Evolutionary conservation across 2,329 filamentous ascomycete genomes (phyloP), one percentile per base, ranked within the genome.

Genomic region (Diaporthe eres): DNA sequence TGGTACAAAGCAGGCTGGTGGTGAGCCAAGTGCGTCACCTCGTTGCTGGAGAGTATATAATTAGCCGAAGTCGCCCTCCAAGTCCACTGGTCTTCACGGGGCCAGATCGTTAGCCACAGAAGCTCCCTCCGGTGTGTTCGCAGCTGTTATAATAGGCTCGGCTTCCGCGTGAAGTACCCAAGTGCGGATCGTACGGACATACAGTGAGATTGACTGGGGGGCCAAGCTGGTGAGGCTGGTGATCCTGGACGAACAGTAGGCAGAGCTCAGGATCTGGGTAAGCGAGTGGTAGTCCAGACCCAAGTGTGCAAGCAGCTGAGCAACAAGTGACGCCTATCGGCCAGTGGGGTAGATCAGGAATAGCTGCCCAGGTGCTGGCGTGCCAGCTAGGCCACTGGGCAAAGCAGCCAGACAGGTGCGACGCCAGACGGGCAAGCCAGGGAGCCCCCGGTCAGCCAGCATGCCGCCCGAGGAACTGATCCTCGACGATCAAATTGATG

Each of bases 201-300:
- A 73, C 58, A 57, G 37, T 34, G 61, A n/a, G 25, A 47, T 31
- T 73, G 58, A n/a, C 19, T 73, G 10, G 58, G 49, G 12, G 28
- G 65, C 17, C 58, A 73, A 63, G 57, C 71, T 44, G 71, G 34
- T 37, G 58, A 55, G 15, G 58, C 37, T 61, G 58, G 58, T 72
- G 44, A 73, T 53, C 25, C 47, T 57, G 19, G 49, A 25, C 37
- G 28, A 57, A 19, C 58, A 44, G 31, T 15, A 28, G 58, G 44
- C 47, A 39, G 47, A 67, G 71, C 71, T 65, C 19, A 51, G 70
- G 44, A 73, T 39, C 58, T 65, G 71, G 71, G 71, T 55, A 65
- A 65, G 65, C 65, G 49, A 70, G n/a, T 55, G 65, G 65, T 42
- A 25, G 65, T 70, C 65, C 49, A 55, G 65, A 22, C 49, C 60